Evolutionary conservation across 371 early-diverging fungal species (phyloP), one percentile per base, ranked within the genome.

Genomic region (Blakeslea trispora): DNA sequence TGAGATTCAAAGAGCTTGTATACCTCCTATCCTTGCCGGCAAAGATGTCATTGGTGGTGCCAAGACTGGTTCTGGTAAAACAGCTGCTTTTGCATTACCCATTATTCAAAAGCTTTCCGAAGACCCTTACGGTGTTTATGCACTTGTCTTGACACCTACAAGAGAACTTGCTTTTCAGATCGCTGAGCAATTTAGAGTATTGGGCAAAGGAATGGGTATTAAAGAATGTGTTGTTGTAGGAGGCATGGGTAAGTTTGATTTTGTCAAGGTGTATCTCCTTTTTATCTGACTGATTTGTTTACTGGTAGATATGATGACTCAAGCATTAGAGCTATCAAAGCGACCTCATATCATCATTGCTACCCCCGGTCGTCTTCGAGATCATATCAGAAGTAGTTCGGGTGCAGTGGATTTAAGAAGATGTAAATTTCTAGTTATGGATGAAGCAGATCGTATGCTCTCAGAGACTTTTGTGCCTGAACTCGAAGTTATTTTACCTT

Each of bases 11-110:
- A 73, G 81, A 23, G 90, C 88, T 14, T 93, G 93, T 57, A 90
- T 97, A 49, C 88, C 86, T 1, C 75, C 86, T 45, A 82, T 92
- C 24, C 69, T 96, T 21, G 75, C 75, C 17, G 86, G 82, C 57
- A 75, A 81, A 55, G 94, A 97, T 70, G 86, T 97, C 7, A 93
- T 99, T 59, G 99, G 98, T 41, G 91, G 94, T 13, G 99, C 99
- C 31, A 91, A 94, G 59, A 99, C 99, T 0, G 99, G 99, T 55
- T 90, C 91, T 1, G 99, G 99, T 62, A 99, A 99, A 77, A 99
- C 99, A 0, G 95, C 99, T 9, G 97, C 99, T 0, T 99, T 99
- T 82, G 95, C 99, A 2, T 69, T 99, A 17, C 99, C 99, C 0
- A 96, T 99, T 18, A 77, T 99, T 48, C 96, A 99, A 66, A 88